Evolutionary conservation across 768 basidiomycete genomes (phyloP).

Genomic region (Lentinus tigrinus): DNA sequence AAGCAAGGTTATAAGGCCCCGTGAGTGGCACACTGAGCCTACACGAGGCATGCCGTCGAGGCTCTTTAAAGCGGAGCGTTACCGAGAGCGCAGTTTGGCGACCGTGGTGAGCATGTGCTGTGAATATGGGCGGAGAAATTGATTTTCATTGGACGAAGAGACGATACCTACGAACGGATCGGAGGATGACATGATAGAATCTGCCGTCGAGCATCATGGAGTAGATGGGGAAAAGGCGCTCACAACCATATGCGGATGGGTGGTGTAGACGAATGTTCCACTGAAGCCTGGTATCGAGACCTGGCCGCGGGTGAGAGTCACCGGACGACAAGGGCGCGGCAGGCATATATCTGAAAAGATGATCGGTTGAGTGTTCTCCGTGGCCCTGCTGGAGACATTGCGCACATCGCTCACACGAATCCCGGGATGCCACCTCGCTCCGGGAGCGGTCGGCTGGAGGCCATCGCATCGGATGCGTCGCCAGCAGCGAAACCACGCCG

Average conservation of each 20-base stretch:
- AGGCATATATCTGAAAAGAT: not conserved
- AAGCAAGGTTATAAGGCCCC: slow-evolving; percentile 9
- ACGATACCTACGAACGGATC: slow-evolving; percentile 18
- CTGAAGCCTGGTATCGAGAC: slow-evolving; percentile 4
- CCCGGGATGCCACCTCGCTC: not conserved
- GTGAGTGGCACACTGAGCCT: not conserved
- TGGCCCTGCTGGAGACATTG: not conserved
- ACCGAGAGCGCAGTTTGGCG: slow-evolving; percentile 8
- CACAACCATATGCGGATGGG: slow-evolving; percentile 8
- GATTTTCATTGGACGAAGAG: slow-evolving; percentile 11
- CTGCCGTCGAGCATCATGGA: slow-evolving; percentile 19
- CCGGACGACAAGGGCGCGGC: slow-evolving; percentile 1
- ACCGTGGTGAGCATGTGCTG: slow-evolving; percentile 13
- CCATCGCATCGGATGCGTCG: not conserved
- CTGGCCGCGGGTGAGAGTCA: slow-evolving; percentile 11
- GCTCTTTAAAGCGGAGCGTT: slow-evolving; percentile 10
- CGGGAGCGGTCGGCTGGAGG: not conserved
- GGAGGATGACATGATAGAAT: slow-evolving; percentile 23
- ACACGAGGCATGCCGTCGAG: slow-evolving; percentile 12
- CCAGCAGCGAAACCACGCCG: not conserved
- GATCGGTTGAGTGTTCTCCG: not conserved
- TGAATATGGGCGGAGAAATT: slow-evolving; percentile 2
- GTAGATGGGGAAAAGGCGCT: slow-evolving; percentile 9
- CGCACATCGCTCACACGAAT: slow-evolving; percentile 6
- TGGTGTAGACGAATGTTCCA: slow-evolving; percentile 8